phyloP scores from a whole-genome alignment of 305 asterid species.

The Fraxinus ornus region DNA sequence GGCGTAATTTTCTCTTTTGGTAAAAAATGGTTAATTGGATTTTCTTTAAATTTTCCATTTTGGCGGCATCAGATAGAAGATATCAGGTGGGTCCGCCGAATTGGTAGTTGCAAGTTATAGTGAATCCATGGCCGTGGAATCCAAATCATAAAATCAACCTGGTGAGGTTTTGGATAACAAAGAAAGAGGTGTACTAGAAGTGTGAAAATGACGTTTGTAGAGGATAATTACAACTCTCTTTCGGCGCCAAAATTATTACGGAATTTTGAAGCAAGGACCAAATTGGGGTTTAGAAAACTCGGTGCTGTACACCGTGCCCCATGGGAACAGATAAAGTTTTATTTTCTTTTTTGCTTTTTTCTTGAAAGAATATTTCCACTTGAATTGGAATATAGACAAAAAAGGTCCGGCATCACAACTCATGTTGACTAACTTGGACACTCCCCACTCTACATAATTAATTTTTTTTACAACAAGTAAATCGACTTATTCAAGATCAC shows the following conservation, averaged over 20 bases:
- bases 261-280: constrained; percentile 23
- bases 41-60: constrained; percentile 5
- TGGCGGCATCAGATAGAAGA: constrained; percentile 1
- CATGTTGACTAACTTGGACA: background rate
- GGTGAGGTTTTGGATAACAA: constrained; percentile 9
- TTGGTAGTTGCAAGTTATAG: constrained; percentile 16
- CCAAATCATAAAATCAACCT: constrained; percentile 16
- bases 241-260: constrained; percentile 37
- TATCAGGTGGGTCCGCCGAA: constrained; percentile 17
- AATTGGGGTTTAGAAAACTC: background rate
- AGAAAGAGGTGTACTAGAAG: background rate
- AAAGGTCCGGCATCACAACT: background rate
- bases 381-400: background rate
- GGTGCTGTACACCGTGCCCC: background rate
- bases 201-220: constrained; percentile 30
- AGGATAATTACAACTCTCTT: constrained; percentile 23
- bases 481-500: no score
- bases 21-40: background rate
- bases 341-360: background rate
- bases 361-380: constrained; percentile 3
- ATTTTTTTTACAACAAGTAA: no score
- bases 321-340: background rate
- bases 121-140: constrained; percentile 25
- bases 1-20: background rate
- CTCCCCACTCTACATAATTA: background rate